These are phyloP conservation scores for Rhizopogon roseolus DNA, from an alignment of 768 basidiomycete species.

Conservation along the genomic window DNA sequence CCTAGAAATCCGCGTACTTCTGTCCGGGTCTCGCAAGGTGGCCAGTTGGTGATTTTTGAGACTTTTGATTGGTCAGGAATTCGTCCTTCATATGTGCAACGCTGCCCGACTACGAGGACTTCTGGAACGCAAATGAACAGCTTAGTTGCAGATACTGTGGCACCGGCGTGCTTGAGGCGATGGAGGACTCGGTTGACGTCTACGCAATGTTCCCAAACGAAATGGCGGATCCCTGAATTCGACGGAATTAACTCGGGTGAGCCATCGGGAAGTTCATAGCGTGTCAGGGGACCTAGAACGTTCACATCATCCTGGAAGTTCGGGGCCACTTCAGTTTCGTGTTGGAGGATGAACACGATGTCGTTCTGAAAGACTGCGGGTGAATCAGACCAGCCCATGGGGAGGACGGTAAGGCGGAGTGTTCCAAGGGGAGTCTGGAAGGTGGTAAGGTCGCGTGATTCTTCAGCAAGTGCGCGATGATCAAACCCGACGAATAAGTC, in stretches of 20 bases:
- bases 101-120: too few species aligned
- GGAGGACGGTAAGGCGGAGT: slow-evolving; percentile 25
- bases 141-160: too few species aligned
- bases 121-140: too few species aligned
- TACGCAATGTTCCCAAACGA: slow-evolving; percentile 34
- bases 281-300: slow-evolving; percentile 27
- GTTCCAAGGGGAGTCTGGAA: slow-evolving; percentile 37
- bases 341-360: slow-evolving; percentile 29
- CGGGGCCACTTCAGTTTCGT: slow-evolving; percentile 32
- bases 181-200: slow-evolving; percentile 31
- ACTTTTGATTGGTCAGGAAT: too few species aligned
- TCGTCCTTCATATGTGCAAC: too few species aligned
- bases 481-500: not conserved
- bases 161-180: not conserved
- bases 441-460: slow-evolving; percentile 31
- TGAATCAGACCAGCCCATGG: slow-evolving; percentile 39
- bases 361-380: slow-evolving; percentile 35
- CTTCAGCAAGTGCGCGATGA: not conserved
- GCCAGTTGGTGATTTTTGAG: too few species aligned
- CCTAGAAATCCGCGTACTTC: slow-evolving; percentile 3
- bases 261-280: slow-evolving; percentile 15
- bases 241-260: too few species aligned
- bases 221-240: slow-evolving; percentile 24
- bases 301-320: slow-evolving; percentile 37
- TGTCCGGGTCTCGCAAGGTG: too few species aligned